phyloP scores from a whole-genome alignment of 2,329 filamentous ascomycete species.

The Aspergillus sp. region DNA sequence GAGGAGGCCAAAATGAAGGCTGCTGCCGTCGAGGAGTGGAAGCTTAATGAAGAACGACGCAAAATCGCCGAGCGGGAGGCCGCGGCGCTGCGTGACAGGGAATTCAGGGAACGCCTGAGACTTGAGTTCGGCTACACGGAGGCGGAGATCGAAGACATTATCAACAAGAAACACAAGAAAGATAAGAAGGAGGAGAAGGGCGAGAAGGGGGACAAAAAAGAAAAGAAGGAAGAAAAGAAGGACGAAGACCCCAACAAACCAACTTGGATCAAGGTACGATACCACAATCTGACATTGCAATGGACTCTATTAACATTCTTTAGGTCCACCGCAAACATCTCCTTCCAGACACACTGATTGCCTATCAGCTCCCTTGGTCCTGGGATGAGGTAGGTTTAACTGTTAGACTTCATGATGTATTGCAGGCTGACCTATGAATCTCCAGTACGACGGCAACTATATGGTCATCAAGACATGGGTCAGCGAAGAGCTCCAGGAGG shows the following conservation, averaged over 20 bases:
- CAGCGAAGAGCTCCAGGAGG: constrained; percentile 67
- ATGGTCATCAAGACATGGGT: constrained; percentile 74
- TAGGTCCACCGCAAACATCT: constrained; percentile 49
- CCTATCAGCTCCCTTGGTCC: constrained; percentile 48
- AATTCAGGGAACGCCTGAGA: constrained; percentile 38
- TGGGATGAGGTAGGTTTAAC: constrained; percentile 44
- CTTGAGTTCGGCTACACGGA: constrained; percentile 42
- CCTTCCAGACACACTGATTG: constrained; percentile 46
- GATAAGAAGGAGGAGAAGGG: constrained; percentile 23
- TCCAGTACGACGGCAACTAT: constrained; percentile 62
- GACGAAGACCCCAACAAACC: constrained; percentile 26
- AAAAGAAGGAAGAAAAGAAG: constrained; percentile 39
- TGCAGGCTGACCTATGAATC: background rate
- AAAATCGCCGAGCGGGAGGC: constrained; percentile 33
- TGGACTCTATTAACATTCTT: constrained; percentile 8
- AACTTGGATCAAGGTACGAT: constrained; percentile 45
- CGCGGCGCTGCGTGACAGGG: constrained; percentile 30
- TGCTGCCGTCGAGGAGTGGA: constrained; percentile 44
- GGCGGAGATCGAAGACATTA: constrained; percentile 43
- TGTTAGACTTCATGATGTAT: background rate
- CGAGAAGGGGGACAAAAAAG: constrained; percentile 34
- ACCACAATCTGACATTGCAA: background rate
- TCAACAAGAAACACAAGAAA: constrained; percentile 40
- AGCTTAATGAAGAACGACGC: constrained; percentile 30
- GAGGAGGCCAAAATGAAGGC: constrained; percentile 37